phyloP scores from a whole-genome alignment of 352 stramenopile genomes.

The Pythium grandisporangium region DNA sequence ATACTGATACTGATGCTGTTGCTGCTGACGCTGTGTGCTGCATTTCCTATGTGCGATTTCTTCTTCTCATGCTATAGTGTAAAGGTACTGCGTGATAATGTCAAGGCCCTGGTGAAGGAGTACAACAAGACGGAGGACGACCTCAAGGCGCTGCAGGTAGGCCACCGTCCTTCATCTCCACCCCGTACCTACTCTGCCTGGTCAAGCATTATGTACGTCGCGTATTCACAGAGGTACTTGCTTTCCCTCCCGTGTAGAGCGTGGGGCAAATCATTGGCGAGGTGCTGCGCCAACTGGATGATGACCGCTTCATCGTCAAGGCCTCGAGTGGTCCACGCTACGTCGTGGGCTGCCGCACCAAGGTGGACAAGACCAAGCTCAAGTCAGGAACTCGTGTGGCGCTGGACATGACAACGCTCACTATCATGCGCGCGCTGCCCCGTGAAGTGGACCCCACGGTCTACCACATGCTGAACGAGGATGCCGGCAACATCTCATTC shows the following conservation, averaged over 20 bases:
- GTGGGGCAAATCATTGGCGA: constrained; percentile 99
- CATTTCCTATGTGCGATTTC: no score
- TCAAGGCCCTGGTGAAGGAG: constrained; percentile 91
- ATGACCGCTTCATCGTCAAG: constrained; percentile 99
- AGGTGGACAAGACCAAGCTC: constrained; percentile 93
- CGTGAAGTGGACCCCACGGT: constrained; percentile 99
- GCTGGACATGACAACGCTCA: constrained; percentile 99
- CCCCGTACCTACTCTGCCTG: no score
- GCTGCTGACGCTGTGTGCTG: no score
- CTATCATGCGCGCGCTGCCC: constrained; percentile 98
- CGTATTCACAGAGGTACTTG: no score
- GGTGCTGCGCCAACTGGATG: constrained; percentile 96
- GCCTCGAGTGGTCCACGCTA: constrained; percentile 96
- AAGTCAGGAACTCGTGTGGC: constrained; percentile 96
- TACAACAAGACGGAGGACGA: constrained; percentile 99
- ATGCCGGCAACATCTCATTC: constrained; percentile 96
- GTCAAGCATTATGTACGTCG: no score
- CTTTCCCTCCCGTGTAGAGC: constrained; percentile 84
- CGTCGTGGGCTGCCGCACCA: constrained; percentile 95
- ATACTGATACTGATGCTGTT: no score
- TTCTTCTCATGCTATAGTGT: constrained; percentile 57
- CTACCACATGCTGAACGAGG: constrained; percentile 99
- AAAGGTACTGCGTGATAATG: constrained; percentile 96
- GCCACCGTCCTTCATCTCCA: no score
- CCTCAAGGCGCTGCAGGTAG: constrained; percentile 89